Base-by-base conservation (phyloP, 306 rosid genomes). In the Ochetophila trinervis region DNA sequence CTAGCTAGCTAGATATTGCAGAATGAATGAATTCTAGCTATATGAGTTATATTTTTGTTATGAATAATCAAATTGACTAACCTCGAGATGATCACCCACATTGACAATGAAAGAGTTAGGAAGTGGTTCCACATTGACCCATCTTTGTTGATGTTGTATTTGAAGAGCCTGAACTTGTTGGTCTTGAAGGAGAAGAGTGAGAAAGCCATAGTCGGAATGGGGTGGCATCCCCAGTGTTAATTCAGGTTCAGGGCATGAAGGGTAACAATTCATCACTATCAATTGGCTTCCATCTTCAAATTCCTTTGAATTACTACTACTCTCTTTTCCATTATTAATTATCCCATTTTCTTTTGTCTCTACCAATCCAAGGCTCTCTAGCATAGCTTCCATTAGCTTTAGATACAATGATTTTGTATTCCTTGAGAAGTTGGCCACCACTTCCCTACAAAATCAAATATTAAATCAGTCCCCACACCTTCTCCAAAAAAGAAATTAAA, bases 181-280 rank as follows among this genome's bases (percentile, higher is more conserved):
- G 23, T 76, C 75, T 63, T 76, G 80, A 19, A 76, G 80, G 6
- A 76, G 71, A 50, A 76, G 63, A 63, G 75, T 76, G 44, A 76
- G 80, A 11, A 76, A 60, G 49, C 76, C 75, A 32, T 69, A 76
- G 61, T 76, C 80, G 5, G 80, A 76, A 35, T 76, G 80, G 1
- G 80, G 57, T 2, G 63, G 75, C 57, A 76, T 3, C 14, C 80
- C 80, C 36, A 76, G 57, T 37, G 80, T 69, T 58, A 69, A 44
- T 5, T 69, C 80, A 3, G 80, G 80, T n/a, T 76, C 71, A 9
- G 80, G 80, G 64, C 80, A 69, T 45, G 75, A 42, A 15, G 80
- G 80, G 55, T 76, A 76, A 51, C 71, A 76, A n/a, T 76, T 75
- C 0, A 15, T 34, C 55, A 69, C 66, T 22, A 75, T 49, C 6